A percentile compares a stretch with the other conserved stretches of the same genome.
Conservation (phyloP, 2,329 filamentous ascomycete genomes). For the Tolypocladium endophyticum region DNA sequence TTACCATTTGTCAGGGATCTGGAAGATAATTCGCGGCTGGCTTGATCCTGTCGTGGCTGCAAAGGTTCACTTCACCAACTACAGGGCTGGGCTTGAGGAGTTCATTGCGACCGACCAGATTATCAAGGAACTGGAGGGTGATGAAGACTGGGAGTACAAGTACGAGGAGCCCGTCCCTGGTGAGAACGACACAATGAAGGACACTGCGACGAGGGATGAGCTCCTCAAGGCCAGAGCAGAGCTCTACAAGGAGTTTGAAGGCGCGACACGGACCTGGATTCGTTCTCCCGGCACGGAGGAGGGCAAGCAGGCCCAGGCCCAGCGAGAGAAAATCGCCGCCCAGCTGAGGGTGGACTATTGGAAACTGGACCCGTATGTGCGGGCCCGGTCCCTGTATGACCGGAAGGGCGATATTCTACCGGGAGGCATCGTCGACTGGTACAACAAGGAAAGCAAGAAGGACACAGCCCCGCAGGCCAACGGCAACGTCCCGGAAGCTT, state of each 20-base stretch:
- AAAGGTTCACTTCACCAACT: slow-evolving; percentile 91
- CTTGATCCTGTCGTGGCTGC: slow-evolving; percentile 89
- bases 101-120: slow-evolving; percentile 66
- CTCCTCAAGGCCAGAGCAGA: slow-evolving; percentile 53
- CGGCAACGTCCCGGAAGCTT: slow-evolving; percentile 19
- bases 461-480: slow-evolving; percentile 6
- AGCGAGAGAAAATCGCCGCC: slow-evolving; percentile 51
- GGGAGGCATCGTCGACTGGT: slow-evolving; percentile 62
- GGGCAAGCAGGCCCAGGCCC: slow-evolving; percentile 37
- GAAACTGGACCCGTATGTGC: slow-evolving; percentile 76
- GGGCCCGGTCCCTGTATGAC: slow-evolving; percentile 79
- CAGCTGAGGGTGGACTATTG: slow-evolving; percentile 70
- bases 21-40: slow-evolving; percentile 93
- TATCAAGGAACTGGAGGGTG: slow-evolving; percentile 73
- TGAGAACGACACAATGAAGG: slow-evolving; percentile 69
- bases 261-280: slow-evolving; percentile 68
- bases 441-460: slow-evolving; percentile 27
- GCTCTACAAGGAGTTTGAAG: slow-evolving; percentile 65
- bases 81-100: slow-evolving; percentile 62
- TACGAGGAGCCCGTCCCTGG: slow-evolving; percentile 66
- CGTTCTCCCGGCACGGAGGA: slow-evolving; percentile 27
- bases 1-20: slow-evolving; percentile 52
- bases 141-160: slow-evolving; percentile 73
- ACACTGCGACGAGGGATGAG: slow-evolving; percentile 49
- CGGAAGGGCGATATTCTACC: slow-evolving; percentile 60